Evolutionary conservation across 1,284 basidiomycete genomes (phyloP).

Genomic region (Melampsora americana): DNA sequence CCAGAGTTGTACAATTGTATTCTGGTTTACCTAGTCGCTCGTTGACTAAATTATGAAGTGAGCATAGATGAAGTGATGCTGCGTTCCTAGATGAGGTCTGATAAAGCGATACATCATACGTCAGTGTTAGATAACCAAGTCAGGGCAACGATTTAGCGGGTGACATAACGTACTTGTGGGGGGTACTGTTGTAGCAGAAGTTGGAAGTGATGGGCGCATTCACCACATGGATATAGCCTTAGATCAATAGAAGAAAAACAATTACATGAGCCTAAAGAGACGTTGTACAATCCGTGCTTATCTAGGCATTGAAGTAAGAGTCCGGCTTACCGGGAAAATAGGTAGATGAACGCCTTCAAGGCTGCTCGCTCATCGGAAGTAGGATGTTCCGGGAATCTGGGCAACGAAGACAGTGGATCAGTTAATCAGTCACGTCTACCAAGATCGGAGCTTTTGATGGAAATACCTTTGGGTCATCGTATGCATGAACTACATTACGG

Average conservation of each 20-base stretch:
- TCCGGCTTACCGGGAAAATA: slow-evolving; percentile 56
- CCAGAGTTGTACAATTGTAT: slow-evolving; percentile 73
- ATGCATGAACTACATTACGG: slow-evolving; percentile 61
- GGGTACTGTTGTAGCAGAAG: slow-evolving; percentile 74
- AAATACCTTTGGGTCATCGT: slow-evolving; percentile 91
- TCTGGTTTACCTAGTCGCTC: slow-evolving; percentile 73
- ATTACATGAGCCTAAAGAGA: slow-evolving; percentile 62
- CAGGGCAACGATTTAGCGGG: background rate
- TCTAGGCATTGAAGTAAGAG: background rate
- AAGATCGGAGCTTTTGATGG: slow-evolving; percentile 60
- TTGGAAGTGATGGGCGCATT: slow-evolving; percentile 92
- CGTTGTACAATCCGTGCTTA: too few relatives aligned
- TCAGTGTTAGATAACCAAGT: slow-evolving; percentile 3
- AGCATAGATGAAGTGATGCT: slow-evolving; percentile 81
- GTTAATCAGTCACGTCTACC: slow-evolving; percentile 10
- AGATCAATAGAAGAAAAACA: slow-evolving; percentile 51
- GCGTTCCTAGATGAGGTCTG: slow-evolving; percentile 78
- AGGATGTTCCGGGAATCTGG: slow-evolving; percentile 62
- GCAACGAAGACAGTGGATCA: slow-evolving; percentile 38
- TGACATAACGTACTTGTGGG: slow-evolving; percentile 66
- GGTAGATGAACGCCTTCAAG: slow-evolving; percentile 75
- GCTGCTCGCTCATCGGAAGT: slow-evolving; percentile 76
- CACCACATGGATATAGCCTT: slow-evolving; percentile 68
- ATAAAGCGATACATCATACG: background rate
- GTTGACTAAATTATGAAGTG: slow-evolving; percentile 88